A percentile compares a stretch with the other conserved stretches of the same genome.
These are phyloP conservation scores for Ascochyta rabiei DNA, from an alignment of 2,329 filamentous ascomycete species.

Conservation along the genomic window DNA sequence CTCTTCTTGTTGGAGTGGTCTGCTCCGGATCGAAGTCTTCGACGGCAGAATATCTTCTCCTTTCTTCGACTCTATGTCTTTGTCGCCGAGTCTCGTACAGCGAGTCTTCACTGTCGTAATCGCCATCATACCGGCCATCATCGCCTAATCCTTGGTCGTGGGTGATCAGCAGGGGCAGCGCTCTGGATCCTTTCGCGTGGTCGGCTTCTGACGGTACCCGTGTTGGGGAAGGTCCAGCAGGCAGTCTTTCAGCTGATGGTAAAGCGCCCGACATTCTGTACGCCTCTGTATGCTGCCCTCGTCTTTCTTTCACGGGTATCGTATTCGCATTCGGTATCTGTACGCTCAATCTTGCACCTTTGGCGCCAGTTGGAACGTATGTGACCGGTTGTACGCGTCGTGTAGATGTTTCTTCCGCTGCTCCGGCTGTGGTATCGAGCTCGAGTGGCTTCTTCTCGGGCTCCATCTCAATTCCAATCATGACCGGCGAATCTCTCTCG, in stretches of 20 bases:
- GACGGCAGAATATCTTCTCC: conserved; percentile 2
- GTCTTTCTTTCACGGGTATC: background rate
- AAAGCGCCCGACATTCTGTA: conserved; percentile 10
- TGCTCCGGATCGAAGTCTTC: conserved; percentile 11
- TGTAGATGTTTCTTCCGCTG: background rate
- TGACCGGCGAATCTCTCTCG: conserved; percentile 8
- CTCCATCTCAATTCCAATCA: conserved; percentile 17
- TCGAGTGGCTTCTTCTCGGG: background rate
- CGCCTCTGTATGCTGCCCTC: background rate
- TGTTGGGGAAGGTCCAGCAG: conserved; percentile 2
- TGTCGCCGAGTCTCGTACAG: conserved; percentile 6
- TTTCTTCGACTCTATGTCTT: conserved; percentile 5
- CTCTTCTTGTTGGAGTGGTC: conserved; percentile 10
- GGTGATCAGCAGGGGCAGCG: background rate
- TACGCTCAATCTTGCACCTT: conserved; percentile 5
- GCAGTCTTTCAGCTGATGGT: background rate
- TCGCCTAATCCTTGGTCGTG: background rate
- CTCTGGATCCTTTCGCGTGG: background rate
- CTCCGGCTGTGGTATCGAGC: background rate
- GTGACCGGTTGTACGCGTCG: conserved; percentile 8
- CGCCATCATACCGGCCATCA: conserved; percentile 1
- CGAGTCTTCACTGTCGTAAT: conserved; percentile 11
- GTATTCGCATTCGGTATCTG: conserved; percentile 1
- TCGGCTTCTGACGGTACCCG: background rate
- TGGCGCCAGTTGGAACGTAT: conserved; percentile 12